Conservation (phyloP, 192 early-diverging fungal genomes). For the Coemansia sp. region DNA sequence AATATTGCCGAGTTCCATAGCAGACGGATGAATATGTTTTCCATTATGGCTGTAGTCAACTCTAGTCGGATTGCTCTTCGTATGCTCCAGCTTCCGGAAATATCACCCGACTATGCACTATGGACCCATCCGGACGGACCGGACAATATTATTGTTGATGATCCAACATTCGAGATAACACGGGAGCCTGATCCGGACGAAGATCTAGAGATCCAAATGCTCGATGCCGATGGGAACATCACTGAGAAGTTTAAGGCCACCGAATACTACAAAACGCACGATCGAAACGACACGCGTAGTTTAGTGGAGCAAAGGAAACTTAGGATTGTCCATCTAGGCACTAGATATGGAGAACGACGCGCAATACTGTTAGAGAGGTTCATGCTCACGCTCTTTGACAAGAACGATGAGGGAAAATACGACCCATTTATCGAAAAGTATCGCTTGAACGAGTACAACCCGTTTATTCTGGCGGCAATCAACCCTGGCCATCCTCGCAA, state of each 20-base stretch:
- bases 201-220: constrained; percentile 26
- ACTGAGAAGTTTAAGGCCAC: constrained; percentile 13
- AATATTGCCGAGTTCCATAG: constrained; percentile 54
- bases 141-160: constrained; percentile 41
- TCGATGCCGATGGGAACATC: constrained; percentile 34
- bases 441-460: constrained; percentile 53
- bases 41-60: constrained; percentile 50
- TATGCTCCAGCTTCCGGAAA: constrained; percentile 42
- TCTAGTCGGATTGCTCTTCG: constrained; percentile 47
- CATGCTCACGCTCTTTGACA: constrained; percentile 54
- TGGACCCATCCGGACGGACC: constrained; percentile 36
- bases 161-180: constrained; percentile 39
- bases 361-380: constrained; percentile 53
- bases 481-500: constrained; percentile 45
- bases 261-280: constrained; percentile 52
- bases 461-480: constrained; percentile 47
- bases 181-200: constrained; percentile 33
- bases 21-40: constrained; percentile 57
- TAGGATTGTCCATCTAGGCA: constrained; percentile 25
- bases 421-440: constrained; percentile 51
- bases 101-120: constrained; percentile 37
- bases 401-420: constrained; percentile 37
- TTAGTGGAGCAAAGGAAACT: constrained; percentile 21
- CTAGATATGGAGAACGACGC: constrained; percentile 25
- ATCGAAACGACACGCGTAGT: constrained; percentile 27